Percentiles rank a stretch among this genome's conserved stretches.
These are phyloP conservation scores for Podaxis mareebaensis DNA, from an alignment of 768 basidiomycete genomes.

Conservation along the genomic window DNA sequence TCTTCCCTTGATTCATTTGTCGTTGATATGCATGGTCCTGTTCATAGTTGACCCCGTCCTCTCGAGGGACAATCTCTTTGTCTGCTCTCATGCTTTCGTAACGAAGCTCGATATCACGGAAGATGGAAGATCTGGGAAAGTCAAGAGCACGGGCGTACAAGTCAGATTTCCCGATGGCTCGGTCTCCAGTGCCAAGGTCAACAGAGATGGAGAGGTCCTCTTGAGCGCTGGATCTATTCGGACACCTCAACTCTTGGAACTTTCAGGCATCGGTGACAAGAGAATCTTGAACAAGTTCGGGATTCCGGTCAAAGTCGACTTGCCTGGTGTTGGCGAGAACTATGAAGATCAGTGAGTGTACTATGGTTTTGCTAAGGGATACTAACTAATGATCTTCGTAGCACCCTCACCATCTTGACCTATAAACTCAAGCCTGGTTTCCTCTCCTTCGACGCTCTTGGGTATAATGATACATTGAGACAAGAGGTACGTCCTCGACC, in stretches of 20 bases:
- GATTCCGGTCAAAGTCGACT: slow-evolving; percentile 44
- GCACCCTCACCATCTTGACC: slow-evolving; percentile 30
- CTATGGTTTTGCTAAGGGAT: not conserved
- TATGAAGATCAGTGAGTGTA: slow-evolving; percentile 48
- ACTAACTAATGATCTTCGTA: slow-evolving; percentile 9
- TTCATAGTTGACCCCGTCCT: slow-evolving; percentile 29
- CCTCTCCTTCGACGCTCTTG: slow-evolving; percentile 31
- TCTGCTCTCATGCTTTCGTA: slow-evolving; percentile 15
- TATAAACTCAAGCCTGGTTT: slow-evolving; percentile 30
- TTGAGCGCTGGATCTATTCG: slow-evolving; percentile 52
- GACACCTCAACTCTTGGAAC: slow-evolving; percentile 57
- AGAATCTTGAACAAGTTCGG: slow-evolving; percentile 48
- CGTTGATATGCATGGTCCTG: not conserved
- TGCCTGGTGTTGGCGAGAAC: slow-evolving; percentile 65
- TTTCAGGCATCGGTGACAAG: slow-evolving; percentile 58
- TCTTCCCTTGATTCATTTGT: not conserved
- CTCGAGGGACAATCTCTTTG: slow-evolving; percentile 9
- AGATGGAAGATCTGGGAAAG: slow-evolving; percentile 10
- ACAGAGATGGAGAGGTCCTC: slow-evolving; percentile 38
- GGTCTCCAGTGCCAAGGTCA: slow-evolving; percentile 16
- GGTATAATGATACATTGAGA: slow-evolving; percentile 27
- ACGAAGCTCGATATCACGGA: slow-evolving; percentile 17
- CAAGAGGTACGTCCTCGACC: slow-evolving; percentile 23
- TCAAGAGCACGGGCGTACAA: slow-evolving; percentile 15
- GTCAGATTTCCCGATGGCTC: slow-evolving; percentile 17